A percentile compares a stretch with the other conserved stretches of the same genome.
Conservation (phyloP, 2,329 filamentous ascomycete genomes). For the Lachnellula willkommii region DNA sequence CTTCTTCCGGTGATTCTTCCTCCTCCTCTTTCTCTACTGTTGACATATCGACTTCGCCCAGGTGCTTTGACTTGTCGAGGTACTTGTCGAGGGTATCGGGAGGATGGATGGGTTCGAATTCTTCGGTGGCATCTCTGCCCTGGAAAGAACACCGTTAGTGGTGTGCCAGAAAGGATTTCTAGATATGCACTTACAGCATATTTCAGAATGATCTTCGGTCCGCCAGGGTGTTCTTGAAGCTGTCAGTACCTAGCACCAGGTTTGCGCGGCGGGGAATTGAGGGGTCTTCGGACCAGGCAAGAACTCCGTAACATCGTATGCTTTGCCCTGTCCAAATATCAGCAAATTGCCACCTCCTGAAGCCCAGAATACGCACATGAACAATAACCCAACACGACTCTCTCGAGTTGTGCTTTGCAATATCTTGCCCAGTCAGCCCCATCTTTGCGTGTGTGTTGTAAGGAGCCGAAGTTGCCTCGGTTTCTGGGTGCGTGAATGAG, state of each 20-base stretch:
- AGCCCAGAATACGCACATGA: constrained; percentile 47
- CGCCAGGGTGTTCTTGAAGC: constrained; percentile 72
- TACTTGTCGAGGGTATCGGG: constrained; percentile 84
- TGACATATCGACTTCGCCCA: constrained; percentile 83
- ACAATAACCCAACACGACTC: constrained; percentile 92
- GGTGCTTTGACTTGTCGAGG: constrained; percentile 76
- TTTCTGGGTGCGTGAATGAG: neutral
- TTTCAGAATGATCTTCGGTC: constrained; percentile 89
- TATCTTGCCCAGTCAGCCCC: constrained; percentile 46
- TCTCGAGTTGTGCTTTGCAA: constrained; percentile 69
- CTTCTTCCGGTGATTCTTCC: constrained; percentile 65
- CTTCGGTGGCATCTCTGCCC: constrained; percentile 88
- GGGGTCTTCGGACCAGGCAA: constrained; percentile 54
- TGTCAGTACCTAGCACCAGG: constrained; percentile 8
- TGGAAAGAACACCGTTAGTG: constrained; percentile 3
- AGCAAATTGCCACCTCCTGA: constrained; percentile 11
- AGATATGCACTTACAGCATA: constrained; percentile 58
- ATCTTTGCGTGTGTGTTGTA: constrained; percentile 16
- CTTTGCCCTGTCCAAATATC: constrained; percentile 54
- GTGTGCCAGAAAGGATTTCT: neutral
- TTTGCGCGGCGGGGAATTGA: neutral
- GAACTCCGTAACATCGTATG: constrained; percentile 87
- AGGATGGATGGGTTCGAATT: constrained; percentile 84
- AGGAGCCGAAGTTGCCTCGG: constrained; percentile 6
- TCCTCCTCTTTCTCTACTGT: constrained; percentile 67